Conservation (phyloP, 139 green algal species). For the Coccomyxa sp. region DNA sequence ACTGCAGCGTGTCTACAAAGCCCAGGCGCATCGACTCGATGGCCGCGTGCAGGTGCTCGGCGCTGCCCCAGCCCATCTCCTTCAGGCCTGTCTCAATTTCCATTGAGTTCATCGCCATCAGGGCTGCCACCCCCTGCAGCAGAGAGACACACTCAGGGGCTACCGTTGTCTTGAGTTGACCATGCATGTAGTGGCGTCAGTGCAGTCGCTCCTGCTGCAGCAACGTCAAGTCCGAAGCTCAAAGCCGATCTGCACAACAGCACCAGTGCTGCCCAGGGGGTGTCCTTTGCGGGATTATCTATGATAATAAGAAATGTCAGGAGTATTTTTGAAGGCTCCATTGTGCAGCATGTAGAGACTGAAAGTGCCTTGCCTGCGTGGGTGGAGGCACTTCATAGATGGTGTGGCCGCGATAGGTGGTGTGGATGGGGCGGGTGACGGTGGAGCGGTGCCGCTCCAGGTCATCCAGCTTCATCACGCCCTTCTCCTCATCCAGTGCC, state of each 20-base stretch:
- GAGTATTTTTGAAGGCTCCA: too few relatives aligned
- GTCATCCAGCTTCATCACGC: slow-evolving; percentile 51
- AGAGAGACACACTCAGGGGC: neutral
- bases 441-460: slow-evolving; percentile 38
- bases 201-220: too few relatives aligned
- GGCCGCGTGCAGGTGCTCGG: slow-evolving; percentile 39
- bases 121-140: slow-evolving; percentile 44
- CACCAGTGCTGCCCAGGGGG: too few relatives aligned
- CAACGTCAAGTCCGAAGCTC: too few relatives aligned
- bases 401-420: slow-evolving; percentile 44
- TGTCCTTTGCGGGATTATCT: too few relatives aligned
- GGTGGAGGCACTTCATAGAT: slow-evolving; percentile 70
- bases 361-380: slow-evolving; percentile 16
- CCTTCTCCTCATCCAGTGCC: slow-evolving; percentile 36
- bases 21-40: slow-evolving; percentile 59
- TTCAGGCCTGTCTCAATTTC: slow-evolving; percentile 26
- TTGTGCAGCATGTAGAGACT: too few relatives aligned
- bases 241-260: too few relatives aligned
- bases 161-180: too few relatives aligned
- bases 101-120: slow-evolving; percentile 67
- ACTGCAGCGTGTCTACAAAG: slow-evolving; percentile 60
- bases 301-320: too few relatives aligned
- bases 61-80: slow-evolving; percentile 18
- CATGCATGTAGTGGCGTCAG: too few relatives aligned
- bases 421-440: slow-evolving; percentile 42